Percentiles rank a stretch among this genome's conserved stretches.
These are phyloP conservation scores for Lachancea sp. DNA, from an alignment of 805 yeast species.

Conservation along the genomic window DNA sequence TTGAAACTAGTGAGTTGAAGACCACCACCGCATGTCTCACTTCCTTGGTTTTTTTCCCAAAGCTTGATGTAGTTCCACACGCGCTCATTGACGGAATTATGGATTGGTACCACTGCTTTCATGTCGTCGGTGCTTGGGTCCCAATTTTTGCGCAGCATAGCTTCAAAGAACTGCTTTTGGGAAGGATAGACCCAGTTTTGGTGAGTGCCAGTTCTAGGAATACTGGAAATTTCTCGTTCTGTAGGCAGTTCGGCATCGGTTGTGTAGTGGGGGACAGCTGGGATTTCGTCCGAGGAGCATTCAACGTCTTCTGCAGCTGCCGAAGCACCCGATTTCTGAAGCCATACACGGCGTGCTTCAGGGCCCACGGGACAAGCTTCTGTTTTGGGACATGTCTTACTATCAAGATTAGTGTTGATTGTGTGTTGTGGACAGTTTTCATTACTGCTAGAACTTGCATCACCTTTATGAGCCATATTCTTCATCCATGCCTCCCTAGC, in stretches of 20 bases:
- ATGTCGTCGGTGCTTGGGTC: constrained; percentile 75
- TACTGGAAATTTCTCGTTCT: constrained; percentile 73
- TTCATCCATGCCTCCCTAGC: constrained; percentile 55
- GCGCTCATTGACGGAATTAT: constrained; percentile 85
- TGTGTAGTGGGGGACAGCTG: constrained; percentile 30
- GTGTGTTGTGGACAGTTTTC: not conserved
- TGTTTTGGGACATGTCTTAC: not conserved
- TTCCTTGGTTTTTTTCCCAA: constrained; percentile 68
- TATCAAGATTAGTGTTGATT: not conserved
- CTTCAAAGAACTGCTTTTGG: constrained; percentile 88
- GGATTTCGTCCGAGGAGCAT: constrained; percentile 44
- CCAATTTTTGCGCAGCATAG: constrained; percentile 90
- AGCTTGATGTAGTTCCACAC: constrained; percentile 79
- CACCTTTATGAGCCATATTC: constrained; percentile 21
- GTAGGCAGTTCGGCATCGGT: constrained; percentile 47
- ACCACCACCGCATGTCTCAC: constrained; percentile 75
- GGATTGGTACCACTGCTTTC: constrained; percentile 89
- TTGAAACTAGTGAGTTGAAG: constrained; percentile 76
- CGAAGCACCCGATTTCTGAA: constrained; percentile 32
- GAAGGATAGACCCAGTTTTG: constrained; percentile 92
- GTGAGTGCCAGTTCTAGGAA: constrained; percentile 67
- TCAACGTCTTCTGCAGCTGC: constrained; percentile 23
- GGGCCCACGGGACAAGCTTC: constrained; percentile 62
- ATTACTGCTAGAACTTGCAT: not conserved
- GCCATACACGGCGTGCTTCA: constrained; percentile 51